Percentiles rank a stretch among this genome's conserved stretches.
Conservation (phyloP, 2,329 filamentous ascomycete species). For the Fusarium citri region DNA sequence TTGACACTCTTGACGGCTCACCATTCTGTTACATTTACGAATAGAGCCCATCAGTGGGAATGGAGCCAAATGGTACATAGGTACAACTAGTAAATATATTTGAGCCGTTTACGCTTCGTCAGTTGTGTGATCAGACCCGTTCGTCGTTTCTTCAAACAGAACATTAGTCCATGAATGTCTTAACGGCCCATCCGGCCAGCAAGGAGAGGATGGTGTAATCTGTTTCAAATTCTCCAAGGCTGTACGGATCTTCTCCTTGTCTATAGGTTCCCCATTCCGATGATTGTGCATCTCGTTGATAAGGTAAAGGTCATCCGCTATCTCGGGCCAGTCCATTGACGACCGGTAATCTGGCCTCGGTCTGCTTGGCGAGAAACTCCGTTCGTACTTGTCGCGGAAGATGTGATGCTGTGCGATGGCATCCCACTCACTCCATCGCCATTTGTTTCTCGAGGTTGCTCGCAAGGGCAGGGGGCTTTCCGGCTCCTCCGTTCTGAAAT, state of each 20-base stretch:
- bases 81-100: neutral
- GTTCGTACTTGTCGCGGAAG: slow-evolving; percentile 25
- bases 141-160: neutral
- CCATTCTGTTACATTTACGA: slow-evolving; percentile 12
- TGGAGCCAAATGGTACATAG: fast-evolving
- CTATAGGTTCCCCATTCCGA: neutral
- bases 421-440: slow-evolving; percentile 19
- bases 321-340: slow-evolving; percentile 18
- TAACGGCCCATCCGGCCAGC: neutral
- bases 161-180: neutral
- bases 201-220: neutral
- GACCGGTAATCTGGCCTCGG: neutral
- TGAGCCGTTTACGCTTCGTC: neutral
- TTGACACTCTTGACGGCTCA: neutral
- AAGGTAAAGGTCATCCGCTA: neutral
- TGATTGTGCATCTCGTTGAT: neutral
- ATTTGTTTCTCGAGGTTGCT: neutral
- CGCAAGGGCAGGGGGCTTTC: slow-evolving; percentile 3
- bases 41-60: fast-evolving
- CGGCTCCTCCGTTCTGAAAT: fast-evolving
- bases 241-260: neutral
- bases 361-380: neutral
- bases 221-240: neutral
- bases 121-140: fast-evolving
- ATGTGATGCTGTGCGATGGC: slow-evolving; percentile 14